Evolutionary conservation across 2,329 filamentous ascomycete genomes (phyloP), one percentile per base, ranked within the genome.

Genomic region (Onygenales sp.): DNA sequence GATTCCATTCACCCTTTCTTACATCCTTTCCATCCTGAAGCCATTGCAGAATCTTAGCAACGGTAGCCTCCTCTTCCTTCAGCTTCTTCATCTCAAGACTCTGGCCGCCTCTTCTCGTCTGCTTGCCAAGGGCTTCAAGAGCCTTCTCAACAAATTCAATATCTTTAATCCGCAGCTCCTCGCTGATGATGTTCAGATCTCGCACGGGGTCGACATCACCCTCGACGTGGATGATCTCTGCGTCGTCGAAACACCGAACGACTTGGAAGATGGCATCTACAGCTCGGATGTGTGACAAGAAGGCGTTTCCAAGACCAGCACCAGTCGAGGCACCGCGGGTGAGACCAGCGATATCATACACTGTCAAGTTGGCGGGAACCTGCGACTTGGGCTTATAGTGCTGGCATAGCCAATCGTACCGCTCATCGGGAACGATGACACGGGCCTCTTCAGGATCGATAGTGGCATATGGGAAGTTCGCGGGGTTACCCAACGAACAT

Each of bases 181-280:
- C 91, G 70, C 85, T 89, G 74, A 98, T 97, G 71, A 98, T 98
- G 67, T 89, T 87, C 62, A 98, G 74, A 78, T 98, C 93, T 68
- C 93, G 86, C 56, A 87, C 82, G 36, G 93, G 94, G 75, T 98
- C 88, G 64, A 98, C 94, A 65, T 98, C 93, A 70, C 93, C 94
- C 79, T 98, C 94, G 61, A 98, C 91, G 81, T 98, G 93, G 65
- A 96, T 97, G 66, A 98, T 98, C 76, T 98, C 93, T 56, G 92
- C 93, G 78, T 98, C 93, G 69, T 98, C 94, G 75, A 98, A 96
- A 76, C 88, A 95, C 65, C 91, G 85, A 39, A 96, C 91, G 44
- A 96, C 91, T 74, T 95, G 88, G 80, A 95, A 96, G 74, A 96
- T 95, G 72, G 91, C 91, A 78, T 96, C 91, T 72, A 96, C 91